Conservation (phyloP, 352 stramenopile genomes). For the Peronospora destructor region DNA sequence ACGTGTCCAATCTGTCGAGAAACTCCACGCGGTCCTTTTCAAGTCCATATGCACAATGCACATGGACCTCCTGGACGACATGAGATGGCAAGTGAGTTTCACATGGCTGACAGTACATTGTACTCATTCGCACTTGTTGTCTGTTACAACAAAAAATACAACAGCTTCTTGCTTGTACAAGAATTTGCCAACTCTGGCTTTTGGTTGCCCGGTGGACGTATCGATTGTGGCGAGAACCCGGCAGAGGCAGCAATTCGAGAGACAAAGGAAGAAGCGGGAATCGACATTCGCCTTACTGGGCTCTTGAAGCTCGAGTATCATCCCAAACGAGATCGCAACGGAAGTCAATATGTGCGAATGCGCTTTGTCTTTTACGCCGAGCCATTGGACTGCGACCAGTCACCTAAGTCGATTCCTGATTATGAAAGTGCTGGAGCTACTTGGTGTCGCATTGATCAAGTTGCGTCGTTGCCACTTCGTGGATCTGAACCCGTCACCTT, state of each 20-base stretch:
- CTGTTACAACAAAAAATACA: conserved; percentile 76
- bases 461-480: conserved; percentile 54
- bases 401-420: conserved; percentile 82
- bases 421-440: conserved; percentile 80
- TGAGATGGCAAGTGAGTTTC: conserved; percentile 80
- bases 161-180: conserved; percentile 79
- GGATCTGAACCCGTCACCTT: conserved; percentile 68
- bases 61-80: conserved; percentile 68
- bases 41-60: conserved; percentile 82
- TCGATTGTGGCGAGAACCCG: conserved; percentile 76
- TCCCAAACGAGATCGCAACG: conserved; percentile 64
- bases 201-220: conserved; percentile 70
- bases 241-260: conserved; percentile 70
- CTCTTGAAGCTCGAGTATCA: conserved; percentile 83
- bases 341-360: conserved; percentile 76
- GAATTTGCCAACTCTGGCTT: conserved; percentile 84
- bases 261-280: conserved; percentile 81
- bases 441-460: conserved; percentile 70
- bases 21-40: conserved; percentile 57
- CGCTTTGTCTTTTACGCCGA: conserved; percentile 82
- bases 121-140: conserved; percentile 84
- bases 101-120: conserved; percentile 58
- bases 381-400: conserved; percentile 65
- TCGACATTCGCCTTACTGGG: conserved; percentile 73
- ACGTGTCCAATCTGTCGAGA: conserved; percentile 71